Conservation (phyloP, 2,329 filamentous ascomycete species). For the Phialophora expanda region DNA sequence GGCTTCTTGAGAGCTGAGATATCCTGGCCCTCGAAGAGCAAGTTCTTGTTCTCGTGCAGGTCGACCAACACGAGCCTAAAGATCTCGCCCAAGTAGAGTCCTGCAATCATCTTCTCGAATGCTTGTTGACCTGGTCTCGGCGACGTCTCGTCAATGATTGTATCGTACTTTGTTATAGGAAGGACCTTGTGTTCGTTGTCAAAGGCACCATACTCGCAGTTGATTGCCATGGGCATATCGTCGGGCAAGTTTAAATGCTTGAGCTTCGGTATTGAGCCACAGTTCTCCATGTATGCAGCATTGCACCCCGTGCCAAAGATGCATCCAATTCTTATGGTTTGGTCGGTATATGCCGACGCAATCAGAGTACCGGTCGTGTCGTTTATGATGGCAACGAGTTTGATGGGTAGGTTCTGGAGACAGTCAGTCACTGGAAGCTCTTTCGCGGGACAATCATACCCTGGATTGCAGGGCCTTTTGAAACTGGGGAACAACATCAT, state of each 20-base stretch:
- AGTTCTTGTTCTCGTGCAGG: slow-evolving; percentile 76
- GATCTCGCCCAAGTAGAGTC: slow-evolving; percentile 91
- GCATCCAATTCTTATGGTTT: slow-evolving; percentile 90
- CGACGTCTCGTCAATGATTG: slow-evolving; percentile 86
- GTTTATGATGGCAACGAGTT: slow-evolving; percentile 91
- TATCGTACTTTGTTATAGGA: slow-evolving; percentile 82
- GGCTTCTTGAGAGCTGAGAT: slow-evolving; percentile 79
- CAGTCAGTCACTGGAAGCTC: slow-evolving; percentile 11
- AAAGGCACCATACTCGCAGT: slow-evolving; percentile 97
- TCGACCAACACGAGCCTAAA: slow-evolving; percentile 88
- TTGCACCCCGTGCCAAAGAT: slow-evolving; percentile 99
- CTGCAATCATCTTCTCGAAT: slow-evolving; percentile 98
- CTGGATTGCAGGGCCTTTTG: slow-evolving; percentile 75
- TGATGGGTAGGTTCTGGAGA: slow-evolving; percentile 61
- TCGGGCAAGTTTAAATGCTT: slow-evolving; percentile 86
- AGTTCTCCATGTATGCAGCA: slow-evolving; percentile 96
- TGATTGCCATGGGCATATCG: slow-evolving; percentile 88
- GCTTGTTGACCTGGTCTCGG: slow-evolving; percentile 92
- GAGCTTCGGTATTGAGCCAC: slow-evolving; percentile 89
- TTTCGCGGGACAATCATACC: slow-evolving; percentile 51
- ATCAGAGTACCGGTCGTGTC: slow-evolving; percentile 97
- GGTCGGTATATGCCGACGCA: slow-evolving; percentile 94
- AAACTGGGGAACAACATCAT: slow-evolving; percentile 88
- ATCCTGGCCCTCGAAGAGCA: slow-evolving; percentile 85
- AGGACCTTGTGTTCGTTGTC: slow-evolving; percentile 92